Evolutionary conservation across 352 stramenopile species (phyloP).

Genomic region (Phytophthora pluvialis): DNA sequence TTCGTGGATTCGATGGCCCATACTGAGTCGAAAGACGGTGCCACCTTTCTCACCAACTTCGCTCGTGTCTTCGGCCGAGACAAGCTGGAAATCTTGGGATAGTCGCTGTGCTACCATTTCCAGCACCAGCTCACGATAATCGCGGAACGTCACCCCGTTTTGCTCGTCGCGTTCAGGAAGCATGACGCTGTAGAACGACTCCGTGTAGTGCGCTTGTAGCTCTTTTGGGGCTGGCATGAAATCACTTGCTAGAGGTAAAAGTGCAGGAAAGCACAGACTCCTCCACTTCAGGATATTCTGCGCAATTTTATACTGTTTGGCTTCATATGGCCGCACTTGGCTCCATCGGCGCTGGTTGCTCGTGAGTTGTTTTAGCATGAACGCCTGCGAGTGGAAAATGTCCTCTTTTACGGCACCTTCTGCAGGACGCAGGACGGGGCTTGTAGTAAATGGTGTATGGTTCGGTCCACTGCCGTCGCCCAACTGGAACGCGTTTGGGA

Average conservation of each 20-base stretch:
- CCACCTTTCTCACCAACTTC: constrained; percentile 33
- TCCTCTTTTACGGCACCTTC: constrained; percentile 64
- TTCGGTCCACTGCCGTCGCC: constrained; percentile 45
- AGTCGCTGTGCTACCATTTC: constrained; percentile 89
- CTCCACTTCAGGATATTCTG: constrained; percentile 97
- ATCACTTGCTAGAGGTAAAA: constrained; percentile 93
- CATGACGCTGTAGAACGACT: constrained; percentile 89
- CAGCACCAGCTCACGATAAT: constrained; percentile 82
- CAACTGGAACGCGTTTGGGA: constrained; percentile 68
- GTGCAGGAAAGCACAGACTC: constrained; percentile 95
- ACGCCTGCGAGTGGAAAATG: constrained; percentile 78
- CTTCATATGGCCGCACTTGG: constrained; percentile 89
- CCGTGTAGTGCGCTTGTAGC: constrained; percentile 80
- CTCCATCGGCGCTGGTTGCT: constrained; percentile 97
- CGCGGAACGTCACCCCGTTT: constrained; percentile 66
- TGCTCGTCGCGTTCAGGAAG: constrained; percentile 74
- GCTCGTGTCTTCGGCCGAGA: constrained; percentile 58
- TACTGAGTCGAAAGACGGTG: constrained; percentile 75
- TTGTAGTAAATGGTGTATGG: constrained; percentile 58
- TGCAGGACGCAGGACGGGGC: constrained; percentile 56
- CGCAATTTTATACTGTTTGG: constrained; percentile 62
- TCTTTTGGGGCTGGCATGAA: constrained; percentile 85
- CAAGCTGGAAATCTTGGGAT: constrained; percentile 89
- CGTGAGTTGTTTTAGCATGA: constrained; percentile 82
- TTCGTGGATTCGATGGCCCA: constrained; percentile 90